Conservation (phyloP, 2,329 filamentous ascomycete genomes). For the Cercospora sp. region DNA sequence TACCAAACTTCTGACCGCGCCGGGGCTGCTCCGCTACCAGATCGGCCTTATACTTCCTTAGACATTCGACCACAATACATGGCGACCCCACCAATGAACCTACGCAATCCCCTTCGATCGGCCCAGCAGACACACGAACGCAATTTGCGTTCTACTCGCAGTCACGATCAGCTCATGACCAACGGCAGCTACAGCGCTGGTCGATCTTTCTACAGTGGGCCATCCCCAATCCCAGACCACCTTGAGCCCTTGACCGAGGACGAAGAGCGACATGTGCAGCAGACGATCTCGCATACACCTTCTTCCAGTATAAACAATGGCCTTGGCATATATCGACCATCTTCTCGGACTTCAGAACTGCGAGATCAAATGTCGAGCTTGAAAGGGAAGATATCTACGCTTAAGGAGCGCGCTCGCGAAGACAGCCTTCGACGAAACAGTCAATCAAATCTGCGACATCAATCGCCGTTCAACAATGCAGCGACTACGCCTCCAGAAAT, state of each 20-base stretch:
- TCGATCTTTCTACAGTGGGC: constrained; percentile 37
- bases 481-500: constrained; percentile 32
- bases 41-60: constrained; percentile 34
- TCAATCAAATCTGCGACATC: constrained; percentile 66
- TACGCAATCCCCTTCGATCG: constrained; percentile 4
- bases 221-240: constrained; percentile 42
- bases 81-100: not conserved
- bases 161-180: constrained; percentile 27
- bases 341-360: constrained; percentile 70
- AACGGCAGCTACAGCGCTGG: constrained; percentile 17
- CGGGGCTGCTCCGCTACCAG: constrained; percentile 50
- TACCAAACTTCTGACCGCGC: constrained; percentile 38
- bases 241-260: constrained; percentile 48
- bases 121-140: constrained; percentile 19
- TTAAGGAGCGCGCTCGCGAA: constrained; percentile 75
- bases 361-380: constrained; percentile 84
- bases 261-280: constrained; percentile 29
- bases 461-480: constrained; percentile 77
- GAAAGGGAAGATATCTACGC: constrained; percentile 77
- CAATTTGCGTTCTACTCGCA: constrained; percentile 17
- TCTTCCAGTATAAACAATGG: constrained; percentile 24
- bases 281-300: constrained; percentile 19
- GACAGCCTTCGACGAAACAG: constrained; percentile 78
- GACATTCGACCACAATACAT: constrained; percentile 20
- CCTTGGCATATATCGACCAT: constrained; percentile 59